Evolutionary conservation across 2,329 filamentous ascomycete species (phyloP), one percentile per base, ranked within the genome.

Genomic region (Lizonia empirigonia): DNA sequence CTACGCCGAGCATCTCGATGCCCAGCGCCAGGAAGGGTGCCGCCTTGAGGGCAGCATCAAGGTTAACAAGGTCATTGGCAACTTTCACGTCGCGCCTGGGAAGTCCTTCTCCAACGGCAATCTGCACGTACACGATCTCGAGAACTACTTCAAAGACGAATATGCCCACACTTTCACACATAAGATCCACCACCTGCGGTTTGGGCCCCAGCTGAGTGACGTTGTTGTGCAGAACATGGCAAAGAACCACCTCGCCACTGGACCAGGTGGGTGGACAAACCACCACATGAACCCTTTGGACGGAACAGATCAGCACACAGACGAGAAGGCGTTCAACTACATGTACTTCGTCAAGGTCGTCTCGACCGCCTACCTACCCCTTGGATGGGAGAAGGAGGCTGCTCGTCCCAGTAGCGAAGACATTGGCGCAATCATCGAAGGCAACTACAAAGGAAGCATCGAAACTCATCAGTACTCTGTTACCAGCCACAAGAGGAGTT

Each of bases 301-400:
- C 68, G 81, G 83, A 44, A 89, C 88, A 3, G 78, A 82, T 58
- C 91, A 97, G 78, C 77, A 81, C 44, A 95, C 91, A 2, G 78
- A 83, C 27, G 91, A 97, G 67, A 84, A 90, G 62, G 89, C 89
- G 59, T 97, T 83, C 81, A 99, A 97, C 79, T 99, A 87, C 75
- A 96, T 97, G 91, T 99, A 99, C 80, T 99, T 99, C 75, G 82
- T 99, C 76, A 99, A 99, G 81, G 94, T 99, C 50, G 94, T 99
- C 24, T 91, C 90, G 3, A 99, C 94, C 1, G 93, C 91, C 1
- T 99, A 97, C 73, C 82, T 97, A 20, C 91, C 94, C 2, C 82
- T 99, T 1, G 91, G 91, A 57, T 96, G 91, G 90, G 87, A 91
- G 69, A 84, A 85, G 65, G 62, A 73, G 23, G 66, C 73, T 23